A percentile compares a stretch with the other conserved stretches of the same genome.
phyloP scores from a whole-genome alignment of 352 stramenopile species.

The Thalassiosira hispida region DNA sequence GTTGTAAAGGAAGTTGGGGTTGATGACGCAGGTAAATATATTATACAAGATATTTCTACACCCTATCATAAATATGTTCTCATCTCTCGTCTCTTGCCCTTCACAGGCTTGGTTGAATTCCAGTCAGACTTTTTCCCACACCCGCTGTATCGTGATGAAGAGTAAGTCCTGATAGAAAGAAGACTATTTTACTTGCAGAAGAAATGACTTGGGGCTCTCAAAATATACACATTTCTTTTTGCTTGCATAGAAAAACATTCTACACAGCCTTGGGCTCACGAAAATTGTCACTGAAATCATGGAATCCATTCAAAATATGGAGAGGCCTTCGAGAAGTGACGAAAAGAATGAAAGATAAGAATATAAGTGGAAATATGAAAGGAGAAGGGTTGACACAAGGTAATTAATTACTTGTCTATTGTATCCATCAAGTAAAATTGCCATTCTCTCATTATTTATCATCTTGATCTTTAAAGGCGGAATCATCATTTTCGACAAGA shows the following conservation, averaged over 20 bases:
- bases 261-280: slow-evolving; percentile 54
- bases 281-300: slow-evolving; percentile 43
- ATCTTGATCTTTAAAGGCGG: no score
- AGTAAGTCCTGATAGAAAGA: slow-evolving; percentile 19
- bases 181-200: neutral
- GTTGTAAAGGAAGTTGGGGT: slow-evolving; percentile 60
- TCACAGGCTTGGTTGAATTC: slow-evolving; percentile 51
- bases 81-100: neutral
- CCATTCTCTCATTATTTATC: no score
- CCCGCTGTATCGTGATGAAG: slow-evolving; percentile 58
- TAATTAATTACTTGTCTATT: no score
- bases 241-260: slow-evolving; percentile 42
- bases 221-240: neutral
- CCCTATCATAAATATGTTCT: no score
- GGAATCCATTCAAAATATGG: slow-evolving; percentile 67
- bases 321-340: slow-evolving; percentile 48
- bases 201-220: neutral
- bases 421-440: no score
- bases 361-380: slow-evolving; percentile 64
- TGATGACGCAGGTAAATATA: slow-evolving; percentile 43
- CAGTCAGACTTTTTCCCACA: slow-evolving; percentile 51
- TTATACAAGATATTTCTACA: neutral
- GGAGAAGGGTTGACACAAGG: slow-evolving; percentile 65
- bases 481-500: slow-evolving; percentile 75
- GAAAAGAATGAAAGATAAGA: slow-evolving; percentile 50